phyloP scores from a whole-genome alignment of 2,329 filamentous ascomycete species.

The Aspergillus sp. region DNA sequence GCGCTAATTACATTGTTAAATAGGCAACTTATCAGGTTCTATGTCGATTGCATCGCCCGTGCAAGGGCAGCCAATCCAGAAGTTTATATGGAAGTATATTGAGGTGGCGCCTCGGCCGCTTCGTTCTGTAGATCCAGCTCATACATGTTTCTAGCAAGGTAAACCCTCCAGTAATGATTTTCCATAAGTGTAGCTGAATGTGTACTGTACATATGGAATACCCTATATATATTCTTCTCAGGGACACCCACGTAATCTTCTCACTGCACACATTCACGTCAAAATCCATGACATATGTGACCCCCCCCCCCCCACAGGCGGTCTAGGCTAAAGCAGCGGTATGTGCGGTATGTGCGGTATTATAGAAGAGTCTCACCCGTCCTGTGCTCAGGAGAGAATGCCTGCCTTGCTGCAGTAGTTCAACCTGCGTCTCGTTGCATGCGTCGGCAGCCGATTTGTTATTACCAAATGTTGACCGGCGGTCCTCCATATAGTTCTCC shows the following conservation, averaged over 20 bases:
- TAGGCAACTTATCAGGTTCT: neutral
- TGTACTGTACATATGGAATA: neutral
- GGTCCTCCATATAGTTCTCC: neutral
- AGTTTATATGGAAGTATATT: neutral
- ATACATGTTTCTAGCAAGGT: neutral
- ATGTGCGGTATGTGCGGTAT: neutral
- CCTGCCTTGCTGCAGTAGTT: no score
- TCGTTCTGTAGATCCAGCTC: neutral
- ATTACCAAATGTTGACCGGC: neutral
- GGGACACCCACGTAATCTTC: neutral
- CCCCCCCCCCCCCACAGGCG: neutral
- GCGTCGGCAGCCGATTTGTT: neutral
- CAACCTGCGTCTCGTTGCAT: no score
- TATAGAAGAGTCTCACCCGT: no score
- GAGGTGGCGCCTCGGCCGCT: neutral
- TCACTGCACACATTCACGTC: neutral
- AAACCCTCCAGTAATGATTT: neutral
- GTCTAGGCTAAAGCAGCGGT: neutral
- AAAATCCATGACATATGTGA: neutral
- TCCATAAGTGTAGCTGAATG: no score
- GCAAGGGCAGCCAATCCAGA: neutral
- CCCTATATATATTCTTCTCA: neutral
- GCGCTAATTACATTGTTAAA: neutral
- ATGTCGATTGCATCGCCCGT: neutral
- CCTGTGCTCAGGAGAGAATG: no score